phyloP scores from a whole-genome alignment of 129 eudicot species.

The Lonicera japonica region DNA sequence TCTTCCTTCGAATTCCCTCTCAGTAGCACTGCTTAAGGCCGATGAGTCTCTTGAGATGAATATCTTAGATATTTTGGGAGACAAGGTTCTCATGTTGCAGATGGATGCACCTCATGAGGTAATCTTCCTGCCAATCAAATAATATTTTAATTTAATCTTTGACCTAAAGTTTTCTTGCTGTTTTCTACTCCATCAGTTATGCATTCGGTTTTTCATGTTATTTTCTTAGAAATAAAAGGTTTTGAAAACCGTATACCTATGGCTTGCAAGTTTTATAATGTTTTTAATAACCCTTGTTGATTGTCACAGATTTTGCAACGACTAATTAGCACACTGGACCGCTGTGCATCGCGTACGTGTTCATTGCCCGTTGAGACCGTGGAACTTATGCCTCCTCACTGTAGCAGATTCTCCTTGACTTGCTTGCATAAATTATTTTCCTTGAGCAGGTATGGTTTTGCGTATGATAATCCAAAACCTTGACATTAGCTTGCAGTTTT shows the following conservation, averaged over 20 bases:
- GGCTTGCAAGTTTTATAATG: neutral
- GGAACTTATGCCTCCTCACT: slow-evolving; percentile 90
- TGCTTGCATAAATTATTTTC: slow-evolving; percentile 85
- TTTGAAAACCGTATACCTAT: too few species aligned
- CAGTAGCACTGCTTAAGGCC: slow-evolving; percentile 49
- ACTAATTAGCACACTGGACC: slow-evolving; percentile 75
- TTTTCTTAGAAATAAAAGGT: too few species aligned
- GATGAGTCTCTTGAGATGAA: slow-evolving; percentile 88
- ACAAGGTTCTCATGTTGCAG: slow-evolving; percentile 66
- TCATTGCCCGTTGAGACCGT: slow-evolving; percentile 92
- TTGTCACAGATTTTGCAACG: slow-evolving; percentile 65
- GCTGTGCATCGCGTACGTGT: slow-evolving; percentile 97
- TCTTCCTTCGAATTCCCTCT: slow-evolving; percentile 57
- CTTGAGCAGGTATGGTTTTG: slow-evolving; percentile 63
- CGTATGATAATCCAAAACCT: neutral
- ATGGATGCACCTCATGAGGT: slow-evolving; percentile 81
- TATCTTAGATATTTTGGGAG: slow-evolving; percentile 69
- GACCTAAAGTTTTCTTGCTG: neutral
- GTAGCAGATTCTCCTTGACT: slow-evolving; percentile 90
- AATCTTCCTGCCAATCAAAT: slow-evolving; percentile 25
- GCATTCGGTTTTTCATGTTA: too few species aligned
- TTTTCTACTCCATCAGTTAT: too few species aligned
- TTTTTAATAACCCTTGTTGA: neutral
- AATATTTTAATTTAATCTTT: neutral
- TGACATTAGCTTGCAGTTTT: too few species aligned